Base-by-base conservation (phyloP, 2,329 filamentous ascomycete species). In the Apiospora aurea region DNA sequence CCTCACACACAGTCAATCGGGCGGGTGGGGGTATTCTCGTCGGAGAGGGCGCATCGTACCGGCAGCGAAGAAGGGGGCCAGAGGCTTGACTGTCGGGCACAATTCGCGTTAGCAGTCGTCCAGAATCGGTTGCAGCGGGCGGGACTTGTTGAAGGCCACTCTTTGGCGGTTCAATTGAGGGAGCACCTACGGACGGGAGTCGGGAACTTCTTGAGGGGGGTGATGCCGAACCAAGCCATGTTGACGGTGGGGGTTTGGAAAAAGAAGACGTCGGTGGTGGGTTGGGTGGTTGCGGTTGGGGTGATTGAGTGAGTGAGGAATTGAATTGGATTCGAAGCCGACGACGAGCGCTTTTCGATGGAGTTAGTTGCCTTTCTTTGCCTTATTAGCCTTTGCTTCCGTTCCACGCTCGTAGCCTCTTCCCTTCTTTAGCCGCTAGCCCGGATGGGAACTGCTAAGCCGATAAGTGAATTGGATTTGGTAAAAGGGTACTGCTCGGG, bases 51-150 rank as follows among this genome's bases (percentile, higher is more conserved):
- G 16, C 68, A 53, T 88, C 93, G 82, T 96, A 97, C 96, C 95
- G 83, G 96, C 96, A 85, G 89, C 88, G 89, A 95, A 96, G 91
- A 98, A 98, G 79, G 96, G 96, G 84, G 90, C 91, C 92, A 97
- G 92, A 79, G 96, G 95, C 89, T 90, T 90, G 87, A 94, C 96
- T 98, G 82, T 83, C 14, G 41, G 66, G 21, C 41, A 81, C 73
- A 76, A 71, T 75, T 75, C 80, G 74, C 80, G 79, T 79, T 74
- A 80, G 76, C 75, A 79, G 71, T 72, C 71, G 71, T 70, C n/a
- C n/a, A n/a, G n/a, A n/a, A n/a, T 57, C 51, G 67, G 44, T 68
- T 73, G 24, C 29, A 24, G 26, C 53, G 2, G 29, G 29, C 29
- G 53, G 53, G 53, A 38, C 53, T 38, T 29, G 51, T 16, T 24